Conservation (phyloP, 78 protist genomes). For the Dictyostelium brefeldianum region DNA sequence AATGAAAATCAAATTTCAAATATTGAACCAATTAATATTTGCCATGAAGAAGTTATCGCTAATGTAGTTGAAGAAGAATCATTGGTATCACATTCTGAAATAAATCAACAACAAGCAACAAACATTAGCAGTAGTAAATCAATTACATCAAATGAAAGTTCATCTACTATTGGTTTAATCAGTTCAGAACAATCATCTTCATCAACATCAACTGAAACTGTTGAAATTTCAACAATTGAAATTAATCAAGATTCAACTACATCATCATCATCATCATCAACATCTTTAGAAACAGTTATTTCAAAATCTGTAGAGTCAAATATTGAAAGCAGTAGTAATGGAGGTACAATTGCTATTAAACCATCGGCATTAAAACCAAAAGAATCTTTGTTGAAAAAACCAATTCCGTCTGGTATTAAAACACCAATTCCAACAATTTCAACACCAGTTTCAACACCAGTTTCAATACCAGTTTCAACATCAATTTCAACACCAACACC, state of each 20-base stretch:
- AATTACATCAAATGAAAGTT: neutral
- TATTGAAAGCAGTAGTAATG: neutral
- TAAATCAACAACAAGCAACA: neutral
- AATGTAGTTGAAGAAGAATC: neutral
- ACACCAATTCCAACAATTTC: neutral
- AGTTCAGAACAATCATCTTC: too few relatives aligned
- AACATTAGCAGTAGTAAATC: neutral
- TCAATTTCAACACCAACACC: neutral
- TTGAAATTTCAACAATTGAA: neutral
- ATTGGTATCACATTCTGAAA: neutral
- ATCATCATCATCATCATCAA: neutral
- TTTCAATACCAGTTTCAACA: neutral
- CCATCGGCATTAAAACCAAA: neutral
- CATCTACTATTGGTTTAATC: neutral
- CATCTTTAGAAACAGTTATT: neutral
- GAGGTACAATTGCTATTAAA: neutral
- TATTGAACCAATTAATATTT: neutral
- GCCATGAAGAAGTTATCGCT: neutral
- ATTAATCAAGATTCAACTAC: neutral
- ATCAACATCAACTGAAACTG: too few relatives aligned
- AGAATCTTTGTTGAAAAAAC: constrained; percentile 10
- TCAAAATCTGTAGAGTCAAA: neutral
- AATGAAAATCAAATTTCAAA: neutral
- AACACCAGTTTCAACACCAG: neutral
- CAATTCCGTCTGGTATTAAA: constrained; percentile 1